Conservation (phyloP, 2,329 filamentous ascomycete species). For the Seiridium unicorne region DNA sequence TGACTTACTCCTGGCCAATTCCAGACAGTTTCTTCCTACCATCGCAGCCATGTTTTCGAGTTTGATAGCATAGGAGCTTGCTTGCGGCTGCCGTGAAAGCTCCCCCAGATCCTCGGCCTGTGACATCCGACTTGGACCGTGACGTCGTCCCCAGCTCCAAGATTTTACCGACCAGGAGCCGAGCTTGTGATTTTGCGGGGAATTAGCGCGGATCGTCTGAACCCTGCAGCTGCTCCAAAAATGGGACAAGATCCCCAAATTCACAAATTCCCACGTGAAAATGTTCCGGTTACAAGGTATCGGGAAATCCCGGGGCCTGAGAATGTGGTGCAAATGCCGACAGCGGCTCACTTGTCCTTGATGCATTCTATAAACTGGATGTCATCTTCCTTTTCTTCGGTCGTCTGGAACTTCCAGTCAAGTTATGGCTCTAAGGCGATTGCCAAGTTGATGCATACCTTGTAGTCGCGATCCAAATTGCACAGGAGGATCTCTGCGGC, state of each 20-base stretch:
- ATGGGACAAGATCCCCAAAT: not conserved
- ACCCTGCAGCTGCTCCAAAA: not conserved
- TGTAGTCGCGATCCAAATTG: too few relatives aligned
- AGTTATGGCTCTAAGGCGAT: too few relatives aligned
- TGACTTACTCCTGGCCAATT: not conserved
- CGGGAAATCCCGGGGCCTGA: too few relatives aligned
- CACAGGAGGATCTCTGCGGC: too few relatives aligned
- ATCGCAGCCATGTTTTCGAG: not conserved
- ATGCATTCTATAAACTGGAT: too few relatives aligned
- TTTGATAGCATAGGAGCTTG: not conserved
- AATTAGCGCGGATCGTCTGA: not conserved
- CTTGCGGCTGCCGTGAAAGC: not conserved
- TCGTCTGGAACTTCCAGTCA: too few relatives aligned
- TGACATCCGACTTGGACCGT: not conserved
- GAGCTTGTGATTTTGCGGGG: constrained; percentile 61
- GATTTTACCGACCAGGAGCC: constrained; percentile 47
- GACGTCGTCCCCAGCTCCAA: not conserved
- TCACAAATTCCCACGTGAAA: constrained; percentile 47
- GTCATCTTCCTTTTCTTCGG: too few relatives aligned
- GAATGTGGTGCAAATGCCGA: too few relatives aligned
- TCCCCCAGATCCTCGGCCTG: constrained; percentile 2
- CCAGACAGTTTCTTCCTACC: not conserved
- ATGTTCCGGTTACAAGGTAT: too few relatives aligned
- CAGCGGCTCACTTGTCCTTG: too few relatives aligned
- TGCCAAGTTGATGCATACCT: too few relatives aligned